phyloP scores from a whole-genome alignment of 73 alveolate genomes.

The Tetrahymena thermophila region DNA sequence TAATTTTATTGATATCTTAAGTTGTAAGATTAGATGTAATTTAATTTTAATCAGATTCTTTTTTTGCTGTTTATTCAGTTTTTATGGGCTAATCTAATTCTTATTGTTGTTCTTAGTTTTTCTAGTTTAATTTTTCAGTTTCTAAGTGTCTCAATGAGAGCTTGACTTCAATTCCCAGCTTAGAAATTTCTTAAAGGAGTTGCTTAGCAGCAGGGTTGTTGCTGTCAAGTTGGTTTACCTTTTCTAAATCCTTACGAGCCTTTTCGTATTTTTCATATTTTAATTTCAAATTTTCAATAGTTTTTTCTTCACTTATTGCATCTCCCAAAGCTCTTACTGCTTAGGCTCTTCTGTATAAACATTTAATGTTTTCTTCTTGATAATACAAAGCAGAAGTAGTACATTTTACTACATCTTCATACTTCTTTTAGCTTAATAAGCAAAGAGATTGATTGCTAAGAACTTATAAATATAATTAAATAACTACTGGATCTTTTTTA shows the following conservation, averaged over 20 bases:
- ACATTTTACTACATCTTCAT: constrained; percentile 11
- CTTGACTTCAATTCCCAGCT: constrained; percentile 28
- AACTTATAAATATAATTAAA: constrained; percentile 5
- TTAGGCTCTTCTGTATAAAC: constrained; percentile 35
- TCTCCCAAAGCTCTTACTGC: not conserved
- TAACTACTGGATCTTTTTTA: constrained; percentile 3
- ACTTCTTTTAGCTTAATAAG: not conserved
- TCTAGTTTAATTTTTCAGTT: constrained; percentile 4
- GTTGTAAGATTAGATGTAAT: not conserved
- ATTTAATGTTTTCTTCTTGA: constrained; percentile 12
- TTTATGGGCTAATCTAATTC: not conserved
- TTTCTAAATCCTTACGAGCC: constrained; percentile 32
- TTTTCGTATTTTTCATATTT: constrained; percentile 21
- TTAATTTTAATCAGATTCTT: not conserved
- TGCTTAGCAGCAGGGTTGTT: constrained; percentile 10
- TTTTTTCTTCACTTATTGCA: not conserved
- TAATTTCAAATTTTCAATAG: not conserved
- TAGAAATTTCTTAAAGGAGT: not conserved
- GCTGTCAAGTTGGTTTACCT: constrained; percentile 5
- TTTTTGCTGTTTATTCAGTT: not conserved
- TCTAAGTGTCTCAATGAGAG: constrained; percentile 7
- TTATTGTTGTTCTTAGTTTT: not conserved
- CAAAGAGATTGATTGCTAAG: constrained; percentile 28
- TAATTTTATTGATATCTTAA: not conserved
- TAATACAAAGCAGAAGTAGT: constrained; percentile 7